Evolutionary conservation across 1,284 basidiomycete species (phyloP), one percentile per base, ranked within the genome.

Genomic region (Pascua guehoae): DNA sequence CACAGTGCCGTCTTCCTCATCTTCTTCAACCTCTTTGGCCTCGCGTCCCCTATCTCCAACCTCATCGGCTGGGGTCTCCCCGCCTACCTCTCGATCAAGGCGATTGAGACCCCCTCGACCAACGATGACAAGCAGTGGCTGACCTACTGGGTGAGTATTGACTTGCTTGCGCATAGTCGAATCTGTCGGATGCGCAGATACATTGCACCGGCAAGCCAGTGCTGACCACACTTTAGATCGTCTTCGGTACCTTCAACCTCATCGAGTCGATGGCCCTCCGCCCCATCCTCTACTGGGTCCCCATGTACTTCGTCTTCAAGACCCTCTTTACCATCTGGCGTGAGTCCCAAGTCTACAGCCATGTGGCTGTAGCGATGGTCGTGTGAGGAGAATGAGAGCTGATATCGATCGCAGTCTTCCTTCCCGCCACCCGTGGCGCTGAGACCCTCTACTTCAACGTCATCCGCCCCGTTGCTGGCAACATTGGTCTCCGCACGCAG

Each of bases 281-380:
- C 57, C 61, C 71, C 17, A 70, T 76, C 59, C 71, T 76, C 51
- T 76, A 74, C 70, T 78, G 73, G 61, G 65, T 77, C 53, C 76
- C 77, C 47, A 69, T 90, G 87, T 94, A 93, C 78, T 95, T 87
- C 73, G 85, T 88, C 51, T 84, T 90, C 83, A 94, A 94, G 87
- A 89, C 87, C 54, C 58, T 87, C 62, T 90, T 91, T 81, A 86
- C 90, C 75, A 79, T 93, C 70, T 94, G 89, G 89, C 75, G 73
- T 75, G 55, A 66, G 73, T 72, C 10, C 41, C 18, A 41, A 43
- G 38, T 54, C 60, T 57, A 58, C 57, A 47, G 54, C 61, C 24
- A 32, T 32, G 24, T 32, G 7, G 24, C 24, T 32, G 24, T 32
- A 32, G 24, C 24, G 24, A 32, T 32, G 24, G 24, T 40, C 7